A percentile compares a stretch with the other conserved stretches of the same genome.
phyloP scores from a whole-genome alignment of 345 rosid genomes.

The Acer campestre region DNA sequence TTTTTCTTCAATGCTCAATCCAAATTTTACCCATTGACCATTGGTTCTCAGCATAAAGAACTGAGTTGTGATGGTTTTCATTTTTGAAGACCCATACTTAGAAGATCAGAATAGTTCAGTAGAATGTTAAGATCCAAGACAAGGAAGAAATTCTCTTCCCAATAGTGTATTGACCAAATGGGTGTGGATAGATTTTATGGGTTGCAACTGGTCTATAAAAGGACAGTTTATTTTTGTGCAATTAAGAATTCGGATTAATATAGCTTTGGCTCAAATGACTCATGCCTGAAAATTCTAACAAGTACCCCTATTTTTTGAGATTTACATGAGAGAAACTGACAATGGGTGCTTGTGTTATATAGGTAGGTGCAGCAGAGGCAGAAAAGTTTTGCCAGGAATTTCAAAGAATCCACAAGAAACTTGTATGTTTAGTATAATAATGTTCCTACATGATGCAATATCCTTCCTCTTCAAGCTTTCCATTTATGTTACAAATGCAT shows the following conservation, averaged over 20 bases:
- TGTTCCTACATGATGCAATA: neutral
- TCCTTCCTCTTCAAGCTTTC: neutral
- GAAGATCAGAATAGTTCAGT: neutral
- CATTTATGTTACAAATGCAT: neutral
- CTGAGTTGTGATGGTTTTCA: neutral
- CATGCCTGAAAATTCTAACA: neutral
- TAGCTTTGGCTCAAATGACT: neutral
- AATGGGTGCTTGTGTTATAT: neutral
- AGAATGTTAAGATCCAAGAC: neutral
- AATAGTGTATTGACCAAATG: neutral
- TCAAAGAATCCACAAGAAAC: constrained; percentile 73
- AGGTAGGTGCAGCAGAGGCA: constrained; percentile 77
- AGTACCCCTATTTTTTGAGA: neutral
- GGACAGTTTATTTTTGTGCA: too few species aligned
- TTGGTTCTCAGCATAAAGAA: neutral
- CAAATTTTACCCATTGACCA: neutral
- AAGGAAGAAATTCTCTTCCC: neutral
- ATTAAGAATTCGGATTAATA: too few species aligned
- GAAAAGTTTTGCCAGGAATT: constrained; percentile 78
- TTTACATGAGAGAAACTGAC: neutral
- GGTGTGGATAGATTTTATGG: neutral
- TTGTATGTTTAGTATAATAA: constrained; percentile 43
- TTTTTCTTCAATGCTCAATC: neutral
- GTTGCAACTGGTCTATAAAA: too few species aligned
- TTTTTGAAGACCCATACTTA: neutral